phyloP scores from a whole-genome alignment of 1,284 basidiomycete species.

The Megacollybia platyphylla region DNA sequence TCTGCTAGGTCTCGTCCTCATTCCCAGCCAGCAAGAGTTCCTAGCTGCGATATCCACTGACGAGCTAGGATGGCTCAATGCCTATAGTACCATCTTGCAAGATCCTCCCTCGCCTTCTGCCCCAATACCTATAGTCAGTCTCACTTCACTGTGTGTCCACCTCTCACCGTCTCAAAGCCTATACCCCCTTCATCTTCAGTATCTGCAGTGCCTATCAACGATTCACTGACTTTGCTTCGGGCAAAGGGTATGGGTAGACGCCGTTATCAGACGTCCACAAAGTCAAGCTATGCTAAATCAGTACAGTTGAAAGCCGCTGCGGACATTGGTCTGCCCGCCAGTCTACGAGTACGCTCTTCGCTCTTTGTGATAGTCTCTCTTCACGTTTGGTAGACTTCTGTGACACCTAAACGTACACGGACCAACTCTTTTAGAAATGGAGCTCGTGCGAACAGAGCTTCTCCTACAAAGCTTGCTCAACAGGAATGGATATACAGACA shows the following conservation, averaged over 20 bases:
- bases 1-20: constrained; percentile 6
- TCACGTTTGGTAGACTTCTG: not conserved
- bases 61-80: constrained; percentile 32
- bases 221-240: constrained; percentile 1
- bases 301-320: not conserved
- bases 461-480: not conserved
- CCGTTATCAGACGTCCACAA: not conserved
- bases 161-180: constrained; percentile 1
- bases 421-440: not conserved
- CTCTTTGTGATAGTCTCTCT: not conserved
- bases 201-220: not conserved
- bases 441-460: not conserved
- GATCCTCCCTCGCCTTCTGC: constrained; percentile 2
- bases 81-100: constrained; percentile 16
- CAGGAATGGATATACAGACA: constrained; percentile 2
- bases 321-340: not conserved
- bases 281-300: not conserved
- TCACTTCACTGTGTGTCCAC: not conserved
- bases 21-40: constrained; percentile 14
- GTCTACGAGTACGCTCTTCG: not conserved
- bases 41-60: constrained; percentile 23
- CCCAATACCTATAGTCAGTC: constrained; percentile 3
- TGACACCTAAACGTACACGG: not conserved
- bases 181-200: constrained; percentile 4
- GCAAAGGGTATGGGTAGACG: not conserved